These are phyloP conservation scores for Gossypium laxum DNA, from an alignment of 441 rosid species.

Conservation along the genomic window DNA sequence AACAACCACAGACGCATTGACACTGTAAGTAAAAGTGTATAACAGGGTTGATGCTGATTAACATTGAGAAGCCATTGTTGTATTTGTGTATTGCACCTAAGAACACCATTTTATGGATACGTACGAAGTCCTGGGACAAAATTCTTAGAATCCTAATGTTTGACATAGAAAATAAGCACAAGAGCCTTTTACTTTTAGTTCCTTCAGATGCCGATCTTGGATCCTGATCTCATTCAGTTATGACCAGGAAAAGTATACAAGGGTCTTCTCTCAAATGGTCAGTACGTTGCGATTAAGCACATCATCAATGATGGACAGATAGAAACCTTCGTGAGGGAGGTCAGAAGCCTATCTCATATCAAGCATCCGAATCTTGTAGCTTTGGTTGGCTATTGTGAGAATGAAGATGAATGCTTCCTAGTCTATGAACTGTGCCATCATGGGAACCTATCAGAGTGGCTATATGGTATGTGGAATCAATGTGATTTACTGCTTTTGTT, in stretches of 20 bases:
- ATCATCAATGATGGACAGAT: conserved; percentile 36
- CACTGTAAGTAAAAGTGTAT: neutral
- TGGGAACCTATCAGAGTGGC: conserved; percentile 53
- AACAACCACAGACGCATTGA: too few relatives aligned
- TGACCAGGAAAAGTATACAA: conserved; percentile 46
- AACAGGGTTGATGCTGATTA: neutral
- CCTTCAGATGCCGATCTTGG: neutral
- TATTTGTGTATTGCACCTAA: neutral
- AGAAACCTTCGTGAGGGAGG: conserved; percentile 49
- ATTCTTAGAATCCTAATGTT: neutral
- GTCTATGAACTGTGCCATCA: conserved; percentile 48
- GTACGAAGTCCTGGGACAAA: neutral
- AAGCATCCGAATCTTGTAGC: conserved; percentile 51
- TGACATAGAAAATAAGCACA: neutral
- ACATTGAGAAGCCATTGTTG: neutral
- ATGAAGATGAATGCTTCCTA: conserved; percentile 39
- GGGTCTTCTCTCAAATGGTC: conserved; percentile 37
- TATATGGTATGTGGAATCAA: conserved; percentile 31
- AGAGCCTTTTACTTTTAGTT: neutral
- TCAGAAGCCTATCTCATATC: conserved; percentile 46
- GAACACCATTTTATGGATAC: neutral
- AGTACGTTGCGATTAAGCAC: conserved; percentile 45
- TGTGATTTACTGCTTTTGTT: neutral
- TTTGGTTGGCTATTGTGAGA: conserved; percentile 41
- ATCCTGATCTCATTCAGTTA: conserved; percentile 10